A percentile compares a stretch with the other conserved stretches of the same genome.
Evolutionary conservation across 1,139 yeast genomes (phyloP).

Genomic region (Zhuliangozyma blackwelliae): DNA sequence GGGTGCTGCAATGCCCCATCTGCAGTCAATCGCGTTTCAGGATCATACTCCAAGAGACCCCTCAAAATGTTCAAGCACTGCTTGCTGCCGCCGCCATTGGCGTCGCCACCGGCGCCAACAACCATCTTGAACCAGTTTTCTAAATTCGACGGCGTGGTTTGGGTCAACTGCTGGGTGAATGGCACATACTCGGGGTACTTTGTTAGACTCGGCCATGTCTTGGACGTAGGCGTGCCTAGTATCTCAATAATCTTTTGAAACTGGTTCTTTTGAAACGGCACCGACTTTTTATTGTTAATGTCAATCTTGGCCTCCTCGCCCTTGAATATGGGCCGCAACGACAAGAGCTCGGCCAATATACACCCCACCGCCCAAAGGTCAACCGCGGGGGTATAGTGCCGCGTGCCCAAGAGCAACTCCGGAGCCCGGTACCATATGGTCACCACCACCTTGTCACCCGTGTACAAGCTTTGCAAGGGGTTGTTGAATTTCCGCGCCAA

Average conservation of each 20-base stretch:
- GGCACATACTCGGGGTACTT: slow-evolving; percentile 83
- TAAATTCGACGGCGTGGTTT: slow-evolving; percentile 60
- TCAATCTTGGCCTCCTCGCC: slow-evolving; percentile 98
- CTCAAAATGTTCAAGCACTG: slow-evolving; percentile 64
- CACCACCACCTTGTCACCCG: slow-evolving; percentile 96
- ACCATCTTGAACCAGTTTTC: slow-evolving; percentile 81
- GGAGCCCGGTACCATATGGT: slow-evolving; percentile 99
- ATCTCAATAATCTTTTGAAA: slow-evolving; percentile 85
- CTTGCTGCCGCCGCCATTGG: slow-evolving; percentile 37
- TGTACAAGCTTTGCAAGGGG: slow-evolving; percentile 81
- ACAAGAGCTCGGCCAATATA: slow-evolving; percentile 84
- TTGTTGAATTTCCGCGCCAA: slow-evolving; percentile 86
- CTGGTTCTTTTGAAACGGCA: slow-evolving; percentile 92
- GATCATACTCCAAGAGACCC: slow-evolving; percentile 74
- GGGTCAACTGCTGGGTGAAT: slow-evolving; percentile 50
- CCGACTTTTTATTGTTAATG: slow-evolving; percentile 69
- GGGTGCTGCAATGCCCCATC: slow-evolving; percentile 69
- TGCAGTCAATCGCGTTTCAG: slow-evolving; percentile 70
- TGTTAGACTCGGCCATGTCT: slow-evolving; percentile 71
- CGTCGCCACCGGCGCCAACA: slow-evolving; percentile 41
- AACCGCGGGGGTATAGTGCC: slow-evolving; percentile 93
- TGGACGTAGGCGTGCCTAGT: slow-evolving; percentile 77
- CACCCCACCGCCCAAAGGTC: slow-evolving; percentile 98
- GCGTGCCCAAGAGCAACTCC: slow-evolving; percentile 80
- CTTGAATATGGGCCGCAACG: slow-evolving; percentile 88